Evolutionary conservation across 441 rosid species (phyloP), one percentile per base, ranked within the genome.

Genomic region (Arabidopsis hybrid): DNA sequence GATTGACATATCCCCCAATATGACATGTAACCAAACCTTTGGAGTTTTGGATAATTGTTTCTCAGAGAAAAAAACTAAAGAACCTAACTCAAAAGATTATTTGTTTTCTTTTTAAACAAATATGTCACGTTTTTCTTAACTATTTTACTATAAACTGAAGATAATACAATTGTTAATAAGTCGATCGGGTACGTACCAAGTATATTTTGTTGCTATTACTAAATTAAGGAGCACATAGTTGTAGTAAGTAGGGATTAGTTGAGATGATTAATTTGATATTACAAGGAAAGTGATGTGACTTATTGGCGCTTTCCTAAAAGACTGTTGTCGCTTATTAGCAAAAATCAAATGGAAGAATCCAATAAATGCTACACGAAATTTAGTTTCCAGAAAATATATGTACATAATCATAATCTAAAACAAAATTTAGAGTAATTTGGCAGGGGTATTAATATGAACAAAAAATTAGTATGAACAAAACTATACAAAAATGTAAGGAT

Each of bases 161-260:
- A 21, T 21, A 21, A 21, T 21, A 21, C 26, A 21, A 21, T 18
- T 51, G 32, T 26, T 18, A 60, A 60, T 52, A 60, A 52, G 62
- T 34, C 14, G 58, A 61, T 61, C 52, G 21, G 26, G 26, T 21
- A 21, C 34, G 60, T 45, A n/a, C 50, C 51, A 35, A 31, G 61
- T 35, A 60, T 60, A 60, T 53, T 60, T 43, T 52, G 31, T 53
- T 43, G 61, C 5, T 55, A 31, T 32, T 60, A 61, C 40, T 67
- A 61, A 61, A 75, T 60, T 68, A 75, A 59, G 69, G 61, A 61
- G 51, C 40, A 75, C 43, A 68, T 51, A 60, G 67, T 67, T 74
- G 49, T 61, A 69, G 79, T 69, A 52, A 68, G 79, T 69, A 56
- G 42, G 65, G 70, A 46, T 75, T 75, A 69, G 70, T 75, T 69